Evolutionary conservation across 2,329 filamentous ascomycete species (phyloP).

Genomic region (Juglanconis sp.): DNA sequence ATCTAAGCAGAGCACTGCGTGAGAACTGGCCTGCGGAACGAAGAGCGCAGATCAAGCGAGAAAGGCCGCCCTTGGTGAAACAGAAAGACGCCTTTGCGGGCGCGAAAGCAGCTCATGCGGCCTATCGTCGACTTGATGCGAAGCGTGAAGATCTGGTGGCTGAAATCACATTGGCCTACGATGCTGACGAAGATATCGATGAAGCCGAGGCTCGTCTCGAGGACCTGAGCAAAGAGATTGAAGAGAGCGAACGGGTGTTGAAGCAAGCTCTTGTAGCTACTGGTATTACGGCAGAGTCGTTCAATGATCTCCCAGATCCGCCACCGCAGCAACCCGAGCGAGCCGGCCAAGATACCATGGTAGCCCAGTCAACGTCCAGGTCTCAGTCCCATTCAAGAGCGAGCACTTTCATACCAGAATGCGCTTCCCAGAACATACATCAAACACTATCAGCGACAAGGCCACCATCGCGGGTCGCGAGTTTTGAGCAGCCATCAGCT

Average conservation of each 20-base stretch:
- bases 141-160: slow-evolving; percentile 45
- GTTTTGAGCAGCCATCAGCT: slow-evolving; percentile 15
- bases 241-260: slow-evolving; percentile 41
- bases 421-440: slow-evolving; percentile 46
- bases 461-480: slow-evolving; percentile 8
- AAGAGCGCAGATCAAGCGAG: slow-evolving; percentile 45
- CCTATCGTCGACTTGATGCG: slow-evolving; percentile 38
- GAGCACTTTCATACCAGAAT: slow-evolving; percentile 28
- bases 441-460: slow-evolving; percentile 44
- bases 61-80: slow-evolving; percentile 45
- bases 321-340: slow-evolving; percentile 25
- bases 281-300: slow-evolving; percentile 41
- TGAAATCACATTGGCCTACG: slow-evolving; percentile 48
- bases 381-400: slow-evolving; percentile 30
- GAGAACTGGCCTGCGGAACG: slow-evolving; percentile 44
- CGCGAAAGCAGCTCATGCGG: slow-evolving; percentile 39
- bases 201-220: slow-evolving; percentile 50
- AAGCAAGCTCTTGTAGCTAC: slow-evolving; percentile 39
- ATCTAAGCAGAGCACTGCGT: slow-evolving; percentile 45
- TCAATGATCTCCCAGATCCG: slow-evolving; percentile 32
- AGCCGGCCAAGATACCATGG: slow-evolving; percentile 36
- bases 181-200: slow-evolving; percentile 47
- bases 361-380: slow-evolving; percentile 39
- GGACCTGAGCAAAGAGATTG: slow-evolving; percentile 42
- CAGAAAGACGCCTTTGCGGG: slow-evolving; percentile 43